Base-by-base conservation (phyloP, 257 asterid species). In the Lantana camara region DNA sequence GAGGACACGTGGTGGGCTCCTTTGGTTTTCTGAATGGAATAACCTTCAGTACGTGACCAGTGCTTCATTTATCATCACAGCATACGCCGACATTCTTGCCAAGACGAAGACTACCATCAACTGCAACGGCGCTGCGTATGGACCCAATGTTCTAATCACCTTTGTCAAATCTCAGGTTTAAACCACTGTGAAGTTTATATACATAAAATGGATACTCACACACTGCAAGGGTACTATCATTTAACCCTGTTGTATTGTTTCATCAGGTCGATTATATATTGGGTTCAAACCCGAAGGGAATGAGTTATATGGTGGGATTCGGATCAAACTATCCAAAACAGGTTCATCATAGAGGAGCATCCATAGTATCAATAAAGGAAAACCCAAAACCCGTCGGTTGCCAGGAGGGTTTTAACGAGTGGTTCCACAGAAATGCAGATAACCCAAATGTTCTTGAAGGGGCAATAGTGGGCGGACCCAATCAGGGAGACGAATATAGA, bases 221-320 rank as follows among this genome's bases (percentile, higher is more conserved):
- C n/a, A n/a, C n/a, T n/a, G n/a, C n/a, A n/a, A n/a, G n/a, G n/a
- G n/a, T n/a, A n/a, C n/a, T n/a, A n/a, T n/a, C n/a, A n/a, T n/a
- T n/a, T n/a, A n/a, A n/a, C n/a, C n/a, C n/a, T n/a, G n/a, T n/a
- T n/a, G n/a, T n/a, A n/a, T n/a, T n/a, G n/a, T n/a, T n/a, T n/a
- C 37, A 15, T 29, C 22, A 78, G 91, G 91, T 81, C 70, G 83
- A 88, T 49, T 73, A 85, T 51, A 78, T 88, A 56, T 49, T 88
- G 35, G 96, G 96, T 4, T 11, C 61, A 9, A 88, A 88, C 69
- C 75, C 89, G n/a, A 64, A 46, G 80, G 91, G 59, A n/a, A n/a
- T n/a, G n/a, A n/a, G n/a, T n/a, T 88, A 88, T 73, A 77, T 83
- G 96, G 89, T 88, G 0, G 89, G 95, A 44, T 83, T 67, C 69